These are phyloP conservation scores for Lentinula detonsa DNA, from an alignment of 768 basidiomycete species.

Conservation along the genomic window DNA sequence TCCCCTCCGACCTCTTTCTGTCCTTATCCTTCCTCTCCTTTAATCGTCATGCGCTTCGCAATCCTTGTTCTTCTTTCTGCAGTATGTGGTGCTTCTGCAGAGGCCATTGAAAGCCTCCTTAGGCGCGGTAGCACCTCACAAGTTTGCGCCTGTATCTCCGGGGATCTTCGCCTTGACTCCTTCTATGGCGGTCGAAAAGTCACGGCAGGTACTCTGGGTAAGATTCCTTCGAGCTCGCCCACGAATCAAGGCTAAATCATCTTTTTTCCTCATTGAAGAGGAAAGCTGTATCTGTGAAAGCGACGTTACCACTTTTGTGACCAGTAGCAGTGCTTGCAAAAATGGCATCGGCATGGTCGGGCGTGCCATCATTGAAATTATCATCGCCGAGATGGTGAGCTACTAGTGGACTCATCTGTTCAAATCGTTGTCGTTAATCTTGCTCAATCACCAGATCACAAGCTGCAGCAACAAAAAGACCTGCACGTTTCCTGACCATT, in stretches of 20 bases:
- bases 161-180: background rate
- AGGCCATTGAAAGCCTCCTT: background rate
- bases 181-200: background rate
- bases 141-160: background rate
- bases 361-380: background rate
- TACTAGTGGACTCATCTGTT: background rate
- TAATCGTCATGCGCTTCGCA: background rate
- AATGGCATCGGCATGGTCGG: background rate
- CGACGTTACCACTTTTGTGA: background rate
- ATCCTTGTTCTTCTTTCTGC: background rate
- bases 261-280: background rate
- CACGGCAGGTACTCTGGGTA: background rate
- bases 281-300: background rate
- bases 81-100: background rate
- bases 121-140: background rate
- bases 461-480: constrained; percentile 5
- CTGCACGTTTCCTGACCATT: constrained; percentile 23
- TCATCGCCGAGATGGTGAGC: background rate
- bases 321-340: background rate
- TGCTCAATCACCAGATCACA: constrained; percentile 16
- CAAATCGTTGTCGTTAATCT: background rate
- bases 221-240: background rate
- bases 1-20: background rate
- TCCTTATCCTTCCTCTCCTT: background rate
- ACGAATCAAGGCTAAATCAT: background rate